A percentile compares a stretch with the other conserved stretches of the same genome.
phyloP scores from a whole-genome alignment of 345 rosid species.

The Melastoma malabathricum region DNA sequence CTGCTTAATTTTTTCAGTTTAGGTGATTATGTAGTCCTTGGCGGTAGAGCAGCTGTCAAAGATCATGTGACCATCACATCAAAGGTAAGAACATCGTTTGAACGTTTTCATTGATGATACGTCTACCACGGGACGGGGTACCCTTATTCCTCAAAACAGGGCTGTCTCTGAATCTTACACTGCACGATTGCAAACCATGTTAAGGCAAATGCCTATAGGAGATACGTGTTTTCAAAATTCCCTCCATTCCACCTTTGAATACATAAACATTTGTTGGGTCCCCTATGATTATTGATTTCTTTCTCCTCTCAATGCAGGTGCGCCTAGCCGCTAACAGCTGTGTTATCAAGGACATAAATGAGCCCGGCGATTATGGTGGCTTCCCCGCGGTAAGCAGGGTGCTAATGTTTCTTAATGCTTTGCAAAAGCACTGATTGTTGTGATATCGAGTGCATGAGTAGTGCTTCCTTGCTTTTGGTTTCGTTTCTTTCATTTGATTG shows the following conservation, averaged over 20 bases:
- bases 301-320: conserved; percentile 24
- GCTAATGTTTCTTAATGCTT: background rate
- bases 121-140: too few species aligned
- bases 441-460: too few species aligned
- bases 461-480: too few species aligned
- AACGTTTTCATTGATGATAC: too few species aligned
- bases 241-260: too few species aligned
- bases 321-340: conserved; percentile 69
- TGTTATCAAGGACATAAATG: conserved; percentile 61
- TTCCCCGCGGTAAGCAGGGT: conserved; percentile 65
- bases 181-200: background rate
- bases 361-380: conserved; percentile 81
- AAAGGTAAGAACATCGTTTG: conserved; percentile 33
- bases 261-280: background rate
- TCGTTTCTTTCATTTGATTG: too few species aligned
- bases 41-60: conserved; percentile 58
- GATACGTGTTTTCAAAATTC: too few species aligned
- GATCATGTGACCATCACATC: conserved; percentile 59
- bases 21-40: conserved; percentile 58
- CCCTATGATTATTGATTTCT: too few species aligned
- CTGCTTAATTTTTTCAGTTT: conserved; percentile 16
- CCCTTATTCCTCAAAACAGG: too few species aligned
- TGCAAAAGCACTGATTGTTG: too few species aligned
- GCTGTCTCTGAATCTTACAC: too few species aligned
- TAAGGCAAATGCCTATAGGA: too few species aligned